A percentile compares a stretch with the other conserved stretches of the same genome.
phyloP scores from a whole-genome alignment of 2,329 filamentous ascomycete genomes.

The Penicillium sp. region DNA sequence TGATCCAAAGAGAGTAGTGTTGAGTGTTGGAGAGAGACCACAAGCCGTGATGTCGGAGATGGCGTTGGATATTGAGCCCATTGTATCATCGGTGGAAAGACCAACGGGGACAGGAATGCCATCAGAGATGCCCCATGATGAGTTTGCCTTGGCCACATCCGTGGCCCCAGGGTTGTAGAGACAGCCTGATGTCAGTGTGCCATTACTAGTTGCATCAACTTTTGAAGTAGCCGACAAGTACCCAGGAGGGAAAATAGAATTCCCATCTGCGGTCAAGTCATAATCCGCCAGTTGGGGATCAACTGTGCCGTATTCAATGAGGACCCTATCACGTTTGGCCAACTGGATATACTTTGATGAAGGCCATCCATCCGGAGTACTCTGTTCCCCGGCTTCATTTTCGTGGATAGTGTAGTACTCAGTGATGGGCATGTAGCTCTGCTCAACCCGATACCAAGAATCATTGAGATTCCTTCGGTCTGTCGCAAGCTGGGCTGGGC shows the following conservation, averaged over 20 bases:
- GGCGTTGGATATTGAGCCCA: constrained; percentile 35
- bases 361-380: constrained; percentile 64
- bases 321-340: constrained; percentile 53
- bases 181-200: constrained; percentile 54
- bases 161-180: constrained; percentile 50
- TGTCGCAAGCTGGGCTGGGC: constrained; percentile 48
- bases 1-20: constrained; percentile 53
- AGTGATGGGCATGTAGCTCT: constrained; percentile 47
- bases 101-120: constrained; percentile 30
- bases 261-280: constrained; percentile 53
- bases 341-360: constrained; percentile 61
- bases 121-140: constrained; percentile 54
- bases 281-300: constrained; percentile 61
- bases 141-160: constrained; percentile 48
- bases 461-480: constrained; percentile 60
- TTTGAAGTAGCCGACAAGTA: constrained; percentile 45
- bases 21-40: constrained; percentile 62
- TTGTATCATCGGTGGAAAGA: constrained; percentile 26
- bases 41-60: constrained; percentile 52
- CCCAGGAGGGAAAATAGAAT: constrained; percentile 52
- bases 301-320: constrained; percentile 58
- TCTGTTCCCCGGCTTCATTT: constrained; percentile 37
- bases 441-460: constrained; percentile 56
- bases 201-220: constrained; percentile 39
- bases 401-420: constrained; percentile 55